A percentile compares a stretch with the other conserved stretches of the same genome.
Evolutionary conservation across 192 early-diverging fungal species (phyloP).

Genomic region (Gonapodya sp.): DNA sequence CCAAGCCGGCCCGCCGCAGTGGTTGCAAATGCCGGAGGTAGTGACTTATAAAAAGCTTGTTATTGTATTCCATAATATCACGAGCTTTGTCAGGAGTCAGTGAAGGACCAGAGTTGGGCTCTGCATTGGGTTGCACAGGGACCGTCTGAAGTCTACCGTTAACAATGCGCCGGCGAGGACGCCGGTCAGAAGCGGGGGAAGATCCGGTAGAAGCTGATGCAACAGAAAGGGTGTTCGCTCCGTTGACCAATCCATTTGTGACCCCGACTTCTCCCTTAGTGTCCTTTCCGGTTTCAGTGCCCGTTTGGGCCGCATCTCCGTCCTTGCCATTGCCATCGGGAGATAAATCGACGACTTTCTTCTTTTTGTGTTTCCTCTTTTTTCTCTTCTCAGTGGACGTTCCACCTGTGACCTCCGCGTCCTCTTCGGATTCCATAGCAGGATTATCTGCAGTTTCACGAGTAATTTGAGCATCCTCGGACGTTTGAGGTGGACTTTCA

Average conservation of each 20-base stretch:
- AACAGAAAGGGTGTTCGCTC: neutral
- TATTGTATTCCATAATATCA: neutral
- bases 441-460: neutral
- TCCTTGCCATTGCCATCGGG: neutral
- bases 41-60: neutral
- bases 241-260: neutral
- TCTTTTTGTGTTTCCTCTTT: neutral
- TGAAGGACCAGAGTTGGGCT: neutral
- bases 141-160: neutral
- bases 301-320: neutral
- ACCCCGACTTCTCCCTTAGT: neutral
- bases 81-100: neutral
- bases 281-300: neutral
- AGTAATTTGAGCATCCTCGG: neutral
- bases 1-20: neutral
- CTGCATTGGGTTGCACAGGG: neutral
- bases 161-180: neutral
- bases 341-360: neutral
- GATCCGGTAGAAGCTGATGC: neutral
- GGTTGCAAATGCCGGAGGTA: neutral
- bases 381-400: neutral
- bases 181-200: neutral
- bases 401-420: neutral
- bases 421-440: neutral
- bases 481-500: neutral